phyloP scores from a whole-genome alignment of 495 filamentous ascomycete species.

The Hyaloscypha finlandica region DNA sequence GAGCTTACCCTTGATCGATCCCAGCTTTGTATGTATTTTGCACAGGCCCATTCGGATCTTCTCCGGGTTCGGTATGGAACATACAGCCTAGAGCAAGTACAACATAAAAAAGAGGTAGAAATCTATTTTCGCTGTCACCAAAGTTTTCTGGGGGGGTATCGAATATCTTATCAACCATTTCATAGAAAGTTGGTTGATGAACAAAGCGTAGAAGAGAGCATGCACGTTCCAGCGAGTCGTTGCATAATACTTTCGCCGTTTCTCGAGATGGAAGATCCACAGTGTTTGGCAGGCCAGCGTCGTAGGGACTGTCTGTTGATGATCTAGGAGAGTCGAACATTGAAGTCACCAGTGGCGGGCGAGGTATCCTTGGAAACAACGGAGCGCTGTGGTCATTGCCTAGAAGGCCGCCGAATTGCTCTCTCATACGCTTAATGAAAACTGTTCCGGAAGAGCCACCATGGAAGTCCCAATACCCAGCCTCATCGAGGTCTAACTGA shows the following conservation, averaged over 20 bases:
- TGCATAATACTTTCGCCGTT: conserved; percentile 67
- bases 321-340: conserved; percentile 76
- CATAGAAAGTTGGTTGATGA: conserved; percentile 85
- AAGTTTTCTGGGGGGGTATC: conserved; percentile 67
- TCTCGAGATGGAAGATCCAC: conserved; percentile 72
- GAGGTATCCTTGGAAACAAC: conserved; percentile 45
- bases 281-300: conserved; percentile 52
- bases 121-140: conserved; percentile 73
- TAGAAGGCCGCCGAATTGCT: conserved; percentile 75
- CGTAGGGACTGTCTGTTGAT: conserved; percentile 59
- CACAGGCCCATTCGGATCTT: conserved; percentile 45
- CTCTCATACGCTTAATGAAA: conserved; percentile 81
- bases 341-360: conserved; percentile 24
- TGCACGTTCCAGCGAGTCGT: conserved; percentile 79
- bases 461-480: conserved; percentile 92
- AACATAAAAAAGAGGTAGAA: conserved; percentile 80
- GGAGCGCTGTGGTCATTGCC: conserved; percentile 50
- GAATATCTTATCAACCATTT: conserved; percentile 77
- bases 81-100: conserved; percentile 85
- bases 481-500: conserved; percentile 86
- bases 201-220: conserved; percentile 82
- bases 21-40: conserved; percentile 61
- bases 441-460: conserved; percentile 90
- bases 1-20: conserved; percentile 75
- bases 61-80: conserved; percentile 52